Evolutionary conservation across 768 basidiomycete species (phyloP), one percentile per base, ranked within the genome.

Genomic region (Albatrellus ellisii): DNA sequence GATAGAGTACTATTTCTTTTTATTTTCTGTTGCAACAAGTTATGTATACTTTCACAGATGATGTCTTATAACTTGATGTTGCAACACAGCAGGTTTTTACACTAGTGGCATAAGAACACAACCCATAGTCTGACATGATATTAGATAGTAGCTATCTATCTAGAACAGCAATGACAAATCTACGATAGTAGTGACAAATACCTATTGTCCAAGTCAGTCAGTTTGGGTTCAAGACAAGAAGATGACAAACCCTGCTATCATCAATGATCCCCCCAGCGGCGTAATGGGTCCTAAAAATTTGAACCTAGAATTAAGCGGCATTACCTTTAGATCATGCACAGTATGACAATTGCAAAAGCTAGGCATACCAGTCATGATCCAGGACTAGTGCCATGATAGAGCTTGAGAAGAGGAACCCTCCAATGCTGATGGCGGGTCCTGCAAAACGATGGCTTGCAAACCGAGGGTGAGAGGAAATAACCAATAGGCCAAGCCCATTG

Each of bases 401-500:
- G 1, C 72, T 70, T 4, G 80, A 83, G 55, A 85, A 83, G 3
- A 82, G 33, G 1, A 66, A 36, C 0, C 70, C 61, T 2, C 82
- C 81, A 1, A 59, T 58, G 5, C 70, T 62, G 41, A 85, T 77
- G 2, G 79, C 78, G 2, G 75, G 77, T 4, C 77, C 80, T 20
- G 81, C 73, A 52, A 83, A 82, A 8, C 65, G 60, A 52, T 82
- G 77, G 1, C 50, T 44, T 0, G 73, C 58, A 52, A 82, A 80
- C 25, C 68, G 67, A 2, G 67, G 74, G 57, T 84, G 78, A 54
- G 74, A 52, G 1, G 81, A 81, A 9, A 82, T 52, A 8, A 73
- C 56, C 51, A 84, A 57, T 42, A 84, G 59, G 0, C 68, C 77
- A 9, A 86, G 66, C 11, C 83, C 83, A 44, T 85, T 83, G 54